Evolutionary conservation across 2,329 filamentous ascomycete species (phyloP).

Genomic region (Penicillium psychrosexuale): DNA sequence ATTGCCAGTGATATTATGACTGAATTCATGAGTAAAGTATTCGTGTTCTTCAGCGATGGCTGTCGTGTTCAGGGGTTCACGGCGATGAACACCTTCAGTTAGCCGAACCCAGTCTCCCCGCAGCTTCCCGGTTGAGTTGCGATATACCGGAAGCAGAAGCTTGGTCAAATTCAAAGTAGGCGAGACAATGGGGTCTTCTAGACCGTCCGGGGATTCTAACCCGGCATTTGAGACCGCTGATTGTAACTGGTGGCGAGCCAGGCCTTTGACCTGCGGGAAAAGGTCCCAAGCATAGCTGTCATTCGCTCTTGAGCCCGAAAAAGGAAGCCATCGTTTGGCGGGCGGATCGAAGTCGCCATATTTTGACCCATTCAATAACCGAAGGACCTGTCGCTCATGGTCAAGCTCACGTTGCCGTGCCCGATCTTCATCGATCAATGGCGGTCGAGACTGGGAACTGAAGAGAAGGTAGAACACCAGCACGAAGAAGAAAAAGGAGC

Average conservation of each 20-base stretch:
- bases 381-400: conserved; percentile 51
- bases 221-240: conserved; percentile 33
- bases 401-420: conserved; percentile 49
- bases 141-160: conserved; percentile 60
- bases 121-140: conserved; percentile 73
- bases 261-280: conserved; percentile 62
- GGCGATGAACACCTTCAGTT: conserved; percentile 48
- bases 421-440: conserved; percentile 40
- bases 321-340: conserved; percentile 57
- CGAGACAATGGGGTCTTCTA: conserved; percentile 25
- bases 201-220: conserved; percentile 27
- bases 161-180: conserved; percentile 36
- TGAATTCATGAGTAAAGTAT: conserved; percentile 67
- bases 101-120: conserved; percentile 71
- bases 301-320: conserved; percentile 71
- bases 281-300: conserved; percentile 79
- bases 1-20: conserved; percentile 73
- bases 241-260: conserved; percentile 57
- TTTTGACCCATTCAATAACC: conserved; percentile 48
- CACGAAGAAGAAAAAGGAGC: conserved; percentile 49
- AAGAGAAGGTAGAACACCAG: conserved; percentile 54
- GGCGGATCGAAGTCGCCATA: conserved; percentile 53
- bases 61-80: conserved; percentile 59
- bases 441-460: conserved; percentile 47
- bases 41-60: conserved; percentile 62